Conservation (phyloP, 75 land plant genomes). For the Pseudotsuga menziesii region DNA sequence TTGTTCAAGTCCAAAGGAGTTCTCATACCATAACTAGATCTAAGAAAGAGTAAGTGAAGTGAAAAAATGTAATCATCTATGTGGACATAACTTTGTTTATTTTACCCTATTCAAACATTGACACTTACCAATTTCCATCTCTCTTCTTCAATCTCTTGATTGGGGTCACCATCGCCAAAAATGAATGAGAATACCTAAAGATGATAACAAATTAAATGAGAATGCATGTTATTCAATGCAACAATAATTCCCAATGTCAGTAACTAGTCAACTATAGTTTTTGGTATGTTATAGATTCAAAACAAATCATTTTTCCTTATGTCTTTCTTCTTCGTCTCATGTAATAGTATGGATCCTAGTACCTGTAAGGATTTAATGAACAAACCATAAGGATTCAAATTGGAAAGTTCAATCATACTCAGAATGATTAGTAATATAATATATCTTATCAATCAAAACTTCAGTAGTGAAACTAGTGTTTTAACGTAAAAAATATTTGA, state of each 20-base stretch:
- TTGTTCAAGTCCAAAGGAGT: no score
- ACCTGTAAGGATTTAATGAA: constrained; percentile 43
- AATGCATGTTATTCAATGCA: not conserved
- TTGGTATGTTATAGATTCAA: constrained; percentile 74
- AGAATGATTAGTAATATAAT: no score
- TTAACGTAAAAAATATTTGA: no score
- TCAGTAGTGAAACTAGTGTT: no score
- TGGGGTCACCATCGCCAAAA: constrained; percentile 99
- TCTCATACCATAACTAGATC: not conserved
- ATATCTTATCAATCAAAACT: no score
- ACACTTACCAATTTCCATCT: constrained; percentile 88
- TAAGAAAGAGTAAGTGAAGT: not conserved
- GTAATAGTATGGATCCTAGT: constrained; percentile 87
- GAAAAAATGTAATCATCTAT: not conserved
- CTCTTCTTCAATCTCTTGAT: constrained; percentile 90
- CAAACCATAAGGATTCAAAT: not conserved
- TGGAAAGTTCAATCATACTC: no score
- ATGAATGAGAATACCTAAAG: constrained; percentile 95
- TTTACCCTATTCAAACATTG: not conserved
- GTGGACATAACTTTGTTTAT: not conserved
- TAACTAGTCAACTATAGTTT: not conserved
- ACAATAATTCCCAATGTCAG: not conserved
- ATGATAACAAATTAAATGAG: not conserved
- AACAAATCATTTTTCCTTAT: constrained; percentile 72
- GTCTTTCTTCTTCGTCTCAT: constrained; percentile 43